A percentile compares a stretch with the other conserved stretches of the same genome.
phyloP scores from a whole-genome alignment of 2,329 filamentous ascomycete species.

The Claviceps cyperi region DNA sequence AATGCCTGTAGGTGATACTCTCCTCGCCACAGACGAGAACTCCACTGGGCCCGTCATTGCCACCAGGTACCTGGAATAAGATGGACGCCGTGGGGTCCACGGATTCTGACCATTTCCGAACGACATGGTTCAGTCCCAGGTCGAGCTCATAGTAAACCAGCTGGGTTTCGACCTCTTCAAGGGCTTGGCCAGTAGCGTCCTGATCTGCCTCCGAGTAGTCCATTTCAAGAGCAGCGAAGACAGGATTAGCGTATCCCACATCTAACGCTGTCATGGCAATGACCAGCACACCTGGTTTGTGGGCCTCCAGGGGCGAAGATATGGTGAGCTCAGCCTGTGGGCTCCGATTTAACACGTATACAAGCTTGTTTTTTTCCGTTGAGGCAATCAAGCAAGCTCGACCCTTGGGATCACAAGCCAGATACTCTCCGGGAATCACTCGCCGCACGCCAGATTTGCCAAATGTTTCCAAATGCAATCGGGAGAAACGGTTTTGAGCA shows the following conservation, averaged over 20 bases:
- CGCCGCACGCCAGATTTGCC: conserved; percentile 91
- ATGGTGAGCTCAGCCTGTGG: conserved; percentile 90
- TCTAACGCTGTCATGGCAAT: conserved; percentile 80
- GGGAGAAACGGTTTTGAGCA: conserved; percentile 72
- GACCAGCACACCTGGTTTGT: conserved; percentile 82
- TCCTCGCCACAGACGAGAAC: conserved; percentile 91
- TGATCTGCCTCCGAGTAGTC: conserved; percentile 87
- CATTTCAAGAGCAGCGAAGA: conserved; percentile 88
- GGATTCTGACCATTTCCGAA: conserved; percentile 88
- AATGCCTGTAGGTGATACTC: conserved; percentile 92
- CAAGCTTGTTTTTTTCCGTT: conserved; percentile 97
- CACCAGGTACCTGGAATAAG: conserved; percentile 90
- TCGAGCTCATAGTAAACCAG: conserved; percentile 97
- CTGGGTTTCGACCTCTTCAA: conserved; percentile 70
- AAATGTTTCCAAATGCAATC: conserved; percentile 91
- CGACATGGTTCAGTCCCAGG: conserved; percentile 90
- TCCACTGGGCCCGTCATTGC: conserved; percentile 83
- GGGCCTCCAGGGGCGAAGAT: conserved; percentile 89
- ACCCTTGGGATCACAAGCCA: conserved; percentile 90
- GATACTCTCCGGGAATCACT: conserved; percentile 88
- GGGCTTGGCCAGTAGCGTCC: conserved; percentile 73
- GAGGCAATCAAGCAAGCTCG: conserved; percentile 89
- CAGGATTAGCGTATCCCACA: conserved; percentile 91
- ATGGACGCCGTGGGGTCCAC: conserved; percentile 82
- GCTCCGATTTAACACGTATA: conserved; percentile 95